Percentiles rank a stretch among this genome's conserved stretches.
phyloP scores from a whole-genome alignment of 2,329 filamentous ascomycete species.

The Myriosclerotinia duriaeana region DNA sequence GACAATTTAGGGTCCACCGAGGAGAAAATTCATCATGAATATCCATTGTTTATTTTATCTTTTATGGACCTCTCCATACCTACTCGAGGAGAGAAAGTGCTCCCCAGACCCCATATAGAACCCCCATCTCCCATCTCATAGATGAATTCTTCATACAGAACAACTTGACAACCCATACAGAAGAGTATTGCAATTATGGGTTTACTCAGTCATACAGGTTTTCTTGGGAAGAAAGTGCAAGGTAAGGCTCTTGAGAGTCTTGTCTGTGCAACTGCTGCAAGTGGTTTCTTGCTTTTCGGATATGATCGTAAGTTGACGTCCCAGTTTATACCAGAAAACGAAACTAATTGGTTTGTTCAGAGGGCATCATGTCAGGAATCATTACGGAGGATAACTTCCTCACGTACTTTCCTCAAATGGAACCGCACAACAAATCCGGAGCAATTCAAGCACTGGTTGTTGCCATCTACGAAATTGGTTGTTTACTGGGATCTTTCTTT shows the following conservation, averaged over 20 bases:
- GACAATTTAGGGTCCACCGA: neutral
- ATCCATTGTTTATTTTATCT: slow-evolving; percentile 9
- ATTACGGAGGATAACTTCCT: slow-evolving; percentile 56
- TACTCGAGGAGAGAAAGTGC: neutral
- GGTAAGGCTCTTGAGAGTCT: slow-evolving; percentile 22
- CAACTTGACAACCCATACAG: neutral
- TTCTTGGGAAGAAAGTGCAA: slow-evolving; percentile 19
- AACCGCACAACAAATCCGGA: slow-evolving; percentile 32
- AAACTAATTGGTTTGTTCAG: neutral
- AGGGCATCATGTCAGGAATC: slow-evolving; percentile 24
- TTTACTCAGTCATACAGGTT: slow-evolving; percentile 23
- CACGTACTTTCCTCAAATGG: slow-evolving; percentile 27
- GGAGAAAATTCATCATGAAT: slow-evolving; percentile 18
- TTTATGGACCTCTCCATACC: slow-evolving; percentile 16
- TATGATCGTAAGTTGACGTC: slow-evolving; percentile 24
- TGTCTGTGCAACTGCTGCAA: slow-evolving; percentile 23
- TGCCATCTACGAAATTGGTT: slow-evolving; percentile 59
- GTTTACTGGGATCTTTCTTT: slow-evolving; percentile 56
- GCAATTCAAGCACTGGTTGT: slow-evolving; percentile 50
- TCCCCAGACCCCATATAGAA: slow-evolving; percentile 23
- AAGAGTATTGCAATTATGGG: slow-evolving; percentile 18
- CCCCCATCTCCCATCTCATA: slow-evolving; percentile 15
- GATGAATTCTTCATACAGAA: neutral
- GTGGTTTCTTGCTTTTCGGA: slow-evolving; percentile 25
- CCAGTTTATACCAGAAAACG: neutral